Evolutionary conservation across 2,329 filamentous ascomycete genomes (phyloP), one percentile per base, ranked within the genome.

Genomic region (Colletotrichum trifolii): DNA sequence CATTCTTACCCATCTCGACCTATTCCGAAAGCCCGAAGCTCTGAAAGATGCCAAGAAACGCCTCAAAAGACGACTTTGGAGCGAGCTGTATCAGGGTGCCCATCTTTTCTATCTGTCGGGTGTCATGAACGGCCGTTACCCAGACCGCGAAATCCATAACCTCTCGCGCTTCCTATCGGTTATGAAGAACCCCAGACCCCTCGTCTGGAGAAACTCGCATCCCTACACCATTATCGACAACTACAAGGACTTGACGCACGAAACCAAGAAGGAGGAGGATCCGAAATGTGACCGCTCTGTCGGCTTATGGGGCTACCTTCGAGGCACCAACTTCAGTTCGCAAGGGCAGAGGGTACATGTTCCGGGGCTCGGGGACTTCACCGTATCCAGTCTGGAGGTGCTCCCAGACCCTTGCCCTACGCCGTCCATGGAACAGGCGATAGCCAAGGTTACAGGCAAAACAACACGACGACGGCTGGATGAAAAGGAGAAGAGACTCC

Each of bases 101-200:
- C 97, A 99, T 75, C 83, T 99, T 0, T 99, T 99, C 79, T 98
- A 98, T 74, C 86, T 99, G 6, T 97, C 93, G 2, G 96, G 96
- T 73, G 94, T 99, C 40, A 91, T 98, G 71, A 99, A 99, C 76
- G 96, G 96, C 46, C 87, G 96, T 68, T 99, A 99, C 73, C 96
- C 96, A 0, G 96, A 99, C 76, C 89, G 96, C 69, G 96, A 99
- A 78, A 89, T 99, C 13, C 92, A 98, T 80, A 99, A 99, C 74
- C 79, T 99, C 58, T 97, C 93, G 12, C 89, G 96, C 60, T 99
- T 99, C 77, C 84, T 99, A 69, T 97, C 93, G 17, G 94, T 99
- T 70, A 99, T 99, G 96, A 99, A 99, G 84, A 99, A 97, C 75
- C 95, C 96, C 5, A 87, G 96, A 64, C 96, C 96, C n/a, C 83